Evolutionary conservation across 2,329 filamentous ascomycete genomes (phyloP).

Genomic region (Periconia macrospinosa): DNA sequence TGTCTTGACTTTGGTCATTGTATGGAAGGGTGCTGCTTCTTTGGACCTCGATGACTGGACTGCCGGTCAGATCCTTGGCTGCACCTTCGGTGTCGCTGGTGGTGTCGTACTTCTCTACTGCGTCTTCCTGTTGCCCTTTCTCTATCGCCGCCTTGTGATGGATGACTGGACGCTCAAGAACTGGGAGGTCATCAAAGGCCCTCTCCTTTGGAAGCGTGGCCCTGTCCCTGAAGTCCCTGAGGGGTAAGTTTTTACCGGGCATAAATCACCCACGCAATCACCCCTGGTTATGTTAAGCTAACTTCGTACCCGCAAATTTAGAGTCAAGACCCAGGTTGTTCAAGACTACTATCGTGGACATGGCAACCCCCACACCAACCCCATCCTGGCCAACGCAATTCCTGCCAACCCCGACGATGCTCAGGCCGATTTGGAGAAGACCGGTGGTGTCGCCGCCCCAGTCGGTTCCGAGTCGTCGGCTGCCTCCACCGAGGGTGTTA

Average conservation of each 20-base stretch:
- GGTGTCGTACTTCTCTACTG: conserved; percentile 54
- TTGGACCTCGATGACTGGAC: conserved; percentile 51
- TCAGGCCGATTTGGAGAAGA: conserved; percentile 32
- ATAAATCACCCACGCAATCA: too few species aligned
- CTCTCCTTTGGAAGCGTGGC: conserved; percentile 51
- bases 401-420: background rate
- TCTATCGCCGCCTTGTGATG: conserved; percentile 61
- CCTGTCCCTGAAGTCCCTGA: conserved; percentile 44
- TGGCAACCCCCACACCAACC: conserved; percentile 8
- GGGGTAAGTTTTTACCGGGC: too few species aligned
- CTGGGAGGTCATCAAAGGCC: conserved; percentile 59
- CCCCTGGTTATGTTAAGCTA: too few species aligned
- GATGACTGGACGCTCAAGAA: conserved; percentile 63
- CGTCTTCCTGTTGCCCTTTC: conserved; percentile 61
- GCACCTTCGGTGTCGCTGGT: conserved; percentile 57
- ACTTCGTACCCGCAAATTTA: too few species aligned
- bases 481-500: background rate
- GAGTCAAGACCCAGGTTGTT: conserved; percentile 40
- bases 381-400: conserved; percentile 1
- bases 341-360: conserved; percentile 62
- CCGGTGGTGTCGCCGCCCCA: conserved; percentile 24
- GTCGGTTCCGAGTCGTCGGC: background rate
- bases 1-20: conserved; percentile 51
- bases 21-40: conserved; percentile 50
- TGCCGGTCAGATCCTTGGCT: conserved; percentile 51